These are phyloP conservation scores for Clavariopsis aquatica DNA, from an alignment of 495 filamentous ascomycete species.

Conservation along the genomic window DNA sequence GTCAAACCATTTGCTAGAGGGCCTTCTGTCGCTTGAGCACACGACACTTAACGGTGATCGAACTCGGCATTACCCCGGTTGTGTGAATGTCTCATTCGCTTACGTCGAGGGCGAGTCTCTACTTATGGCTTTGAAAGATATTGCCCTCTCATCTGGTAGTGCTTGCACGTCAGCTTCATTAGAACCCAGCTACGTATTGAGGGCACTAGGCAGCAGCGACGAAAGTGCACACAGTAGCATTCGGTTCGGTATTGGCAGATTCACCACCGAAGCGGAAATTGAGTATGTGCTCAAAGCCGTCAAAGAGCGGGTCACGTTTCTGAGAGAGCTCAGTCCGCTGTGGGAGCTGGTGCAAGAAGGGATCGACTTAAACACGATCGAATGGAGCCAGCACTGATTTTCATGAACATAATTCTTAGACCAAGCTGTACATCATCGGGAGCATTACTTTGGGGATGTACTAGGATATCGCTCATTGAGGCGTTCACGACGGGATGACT, in stretches of 20 bases:
- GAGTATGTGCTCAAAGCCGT: slow-evolving; percentile 98
- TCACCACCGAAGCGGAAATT: slow-evolving; percentile 92
- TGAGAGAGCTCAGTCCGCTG: slow-evolving; percentile 91
- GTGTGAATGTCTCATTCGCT: slow-evolving; percentile 97
- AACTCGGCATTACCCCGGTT: slow-evolving; percentile 84
- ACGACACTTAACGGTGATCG: slow-evolving; percentile 87
- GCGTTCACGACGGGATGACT: slow-evolving; percentile 6
- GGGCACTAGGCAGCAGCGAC: slow-evolving; percentile 91
- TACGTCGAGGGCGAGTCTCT: slow-evolving; percentile 98
- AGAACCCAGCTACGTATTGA: slow-evolving; percentile 92
- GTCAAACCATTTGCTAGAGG: slow-evolving; percentile 78
- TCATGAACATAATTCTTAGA: neutral
- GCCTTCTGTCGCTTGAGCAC: slow-evolving; percentile 85
- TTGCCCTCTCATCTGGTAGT: slow-evolving; percentile 93
- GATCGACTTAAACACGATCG: slow-evolving; percentile 90
- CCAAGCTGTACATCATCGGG: slow-evolving; percentile 16
- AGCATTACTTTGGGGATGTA: slow-evolving; percentile 4
- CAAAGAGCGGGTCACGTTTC: slow-evolving; percentile 80
- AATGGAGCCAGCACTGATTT: slow-evolving; percentile 92
- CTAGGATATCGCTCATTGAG: slow-evolving; percentile 11
- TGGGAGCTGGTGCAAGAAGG: slow-evolving; percentile 99
- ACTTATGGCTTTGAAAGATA: slow-evolving; percentile 97
- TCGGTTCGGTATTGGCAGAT: slow-evolving; percentile 94
- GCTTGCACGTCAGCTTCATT: slow-evolving; percentile 96
- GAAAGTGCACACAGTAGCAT: slow-evolving; percentile 98